Conservation (phyloP, 2,329 filamentous ascomycete species). For the Conoideocrella luteorostrata region DNA sequence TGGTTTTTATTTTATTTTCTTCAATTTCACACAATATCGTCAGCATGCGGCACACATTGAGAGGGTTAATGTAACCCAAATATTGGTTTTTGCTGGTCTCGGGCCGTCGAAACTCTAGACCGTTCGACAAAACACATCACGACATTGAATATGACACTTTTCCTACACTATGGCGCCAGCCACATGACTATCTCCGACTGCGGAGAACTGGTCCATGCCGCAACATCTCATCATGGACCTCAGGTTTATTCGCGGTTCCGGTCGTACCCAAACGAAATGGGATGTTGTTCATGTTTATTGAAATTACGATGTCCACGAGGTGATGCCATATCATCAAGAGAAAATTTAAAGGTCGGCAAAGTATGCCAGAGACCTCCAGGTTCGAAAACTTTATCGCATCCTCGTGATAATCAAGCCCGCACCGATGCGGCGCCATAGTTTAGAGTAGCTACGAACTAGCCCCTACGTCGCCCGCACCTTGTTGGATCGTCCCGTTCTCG, state of each 20-base stretch:
- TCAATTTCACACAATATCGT: no score
- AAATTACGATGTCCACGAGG: neutral
- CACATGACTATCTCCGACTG: neutral
- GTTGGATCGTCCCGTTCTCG: no score
- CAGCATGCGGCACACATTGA: no score
- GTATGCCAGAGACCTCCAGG: no score
- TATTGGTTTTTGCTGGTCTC: neutral
- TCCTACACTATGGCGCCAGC: neutral
- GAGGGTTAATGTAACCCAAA: neutral
- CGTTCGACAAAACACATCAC: no score
- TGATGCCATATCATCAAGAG: neutral
- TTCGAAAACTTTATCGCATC: no score
- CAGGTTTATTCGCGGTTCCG: neutral
- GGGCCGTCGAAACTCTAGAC: neutral
- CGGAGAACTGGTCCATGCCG: neutral
- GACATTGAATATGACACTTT: no score
- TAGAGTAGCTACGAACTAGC: no score
- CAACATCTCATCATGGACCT: neutral
- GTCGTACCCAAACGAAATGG: neutral
- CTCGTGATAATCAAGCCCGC: no score
- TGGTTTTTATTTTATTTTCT: neutral
- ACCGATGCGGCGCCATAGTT: no score
- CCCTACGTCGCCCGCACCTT: no score
- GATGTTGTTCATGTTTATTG: neutral
- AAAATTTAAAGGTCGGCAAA: no score